Base-by-base conservation (phyloP, 1,139 yeast genomes). In the Scheffersomyces segobiensis region DNA sequence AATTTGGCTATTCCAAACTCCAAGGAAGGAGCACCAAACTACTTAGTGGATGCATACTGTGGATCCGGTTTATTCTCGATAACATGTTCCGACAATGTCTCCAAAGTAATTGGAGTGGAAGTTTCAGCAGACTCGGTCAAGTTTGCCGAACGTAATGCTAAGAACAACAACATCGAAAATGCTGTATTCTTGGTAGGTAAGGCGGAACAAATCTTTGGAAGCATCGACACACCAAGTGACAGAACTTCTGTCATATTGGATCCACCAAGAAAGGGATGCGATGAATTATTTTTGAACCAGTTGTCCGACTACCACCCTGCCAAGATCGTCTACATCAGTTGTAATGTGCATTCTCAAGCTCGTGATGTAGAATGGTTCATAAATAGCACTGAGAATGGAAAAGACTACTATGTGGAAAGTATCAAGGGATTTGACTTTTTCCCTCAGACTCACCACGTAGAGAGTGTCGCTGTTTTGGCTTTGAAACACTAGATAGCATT, bases 371-470 rank as follows among this genome's bases (percentile, higher is more conserved):
- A 92, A 64, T 93, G 88, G 80, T 89, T 95, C 68, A 74, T 93
- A 59, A 85, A 84, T 62, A 81, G 86, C 54, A 88, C 95, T 4
- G 82, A 76, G 39, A 86, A 85, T 63, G 93, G 95, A 3, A 64
- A 70, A 5, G 68, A 81, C 48, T 95, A 92, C 76, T 77, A 76
- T 60, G 84, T 95, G 55, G 97, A 91, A 65, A 88, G 95, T 64
- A 81, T 95, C 50, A 86, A 93, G 68, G 99, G 99, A 1, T 95
- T 95, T 74, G 99, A 95, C 74, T 93, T 95, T 75, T 95, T 95
- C 80, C 99, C 99, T 3, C 98, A 93, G 73, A 95, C 99, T 0
- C 97, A 95, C 70, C 99, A 95, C 71, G 98, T 95, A 56, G 99
- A 95, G 74, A 87, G 97, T 71, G 96, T 93, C 42, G 97, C 97